Percentiles rank a stretch among this genome's conserved stretches.
Evolutionary conservation across 2,329 filamentous ascomycete genomes (phyloP).

Genomic region (Aspergillus arachidicola): DNA sequence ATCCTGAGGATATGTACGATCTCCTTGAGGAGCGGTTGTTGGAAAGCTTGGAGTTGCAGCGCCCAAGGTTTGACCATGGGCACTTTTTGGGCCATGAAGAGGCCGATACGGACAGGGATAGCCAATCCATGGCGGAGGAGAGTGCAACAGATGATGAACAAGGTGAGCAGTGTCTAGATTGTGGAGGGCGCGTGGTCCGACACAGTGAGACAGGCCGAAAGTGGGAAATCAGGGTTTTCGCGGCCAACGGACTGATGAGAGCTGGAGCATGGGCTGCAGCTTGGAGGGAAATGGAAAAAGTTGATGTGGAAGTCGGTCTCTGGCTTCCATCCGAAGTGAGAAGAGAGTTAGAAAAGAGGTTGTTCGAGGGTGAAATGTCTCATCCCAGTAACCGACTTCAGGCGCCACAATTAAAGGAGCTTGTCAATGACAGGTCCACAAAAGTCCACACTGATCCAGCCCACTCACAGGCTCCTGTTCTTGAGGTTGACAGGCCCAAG

Average conservation of each 20-base stretch:
- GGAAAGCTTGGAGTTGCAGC: constrained; percentile 61
- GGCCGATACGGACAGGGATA: constrained; percentile 26
- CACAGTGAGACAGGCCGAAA: constrained; percentile 52
- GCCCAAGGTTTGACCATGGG: constrained; percentile 59
- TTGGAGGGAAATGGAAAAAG: constrained; percentile 98
- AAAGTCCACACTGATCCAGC: constrained; percentile 7
- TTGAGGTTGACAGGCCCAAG: neutral
- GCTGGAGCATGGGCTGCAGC: constrained; percentile 89
- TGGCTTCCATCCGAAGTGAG: constrained; percentile 59
- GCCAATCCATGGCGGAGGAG: constrained; percentile 32
- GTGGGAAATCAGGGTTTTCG: constrained; percentile 79
- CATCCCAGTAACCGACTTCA: constrained; percentile 21
- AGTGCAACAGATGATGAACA: constrained; percentile 41
- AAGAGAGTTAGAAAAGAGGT: constrained; percentile 50
- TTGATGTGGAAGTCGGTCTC: constrained; percentile 88
- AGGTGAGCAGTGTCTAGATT: constrained; percentile 53
- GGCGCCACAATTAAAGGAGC: constrained; percentile 16
- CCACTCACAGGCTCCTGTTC: constrained; percentile 4
- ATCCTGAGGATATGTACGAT: constrained; percentile 65
- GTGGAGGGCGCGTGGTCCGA: constrained; percentile 51
- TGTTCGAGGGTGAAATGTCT: constrained; percentile 44
- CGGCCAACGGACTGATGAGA: constrained; percentile 91
- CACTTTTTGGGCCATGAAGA: constrained; percentile 55
- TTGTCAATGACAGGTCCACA: constrained; percentile 18
- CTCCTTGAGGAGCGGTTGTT: constrained; percentile 63